phyloP scores from a whole-genome alignment of 164 flowering plant species.

The Nymphaea colorata region DNA sequence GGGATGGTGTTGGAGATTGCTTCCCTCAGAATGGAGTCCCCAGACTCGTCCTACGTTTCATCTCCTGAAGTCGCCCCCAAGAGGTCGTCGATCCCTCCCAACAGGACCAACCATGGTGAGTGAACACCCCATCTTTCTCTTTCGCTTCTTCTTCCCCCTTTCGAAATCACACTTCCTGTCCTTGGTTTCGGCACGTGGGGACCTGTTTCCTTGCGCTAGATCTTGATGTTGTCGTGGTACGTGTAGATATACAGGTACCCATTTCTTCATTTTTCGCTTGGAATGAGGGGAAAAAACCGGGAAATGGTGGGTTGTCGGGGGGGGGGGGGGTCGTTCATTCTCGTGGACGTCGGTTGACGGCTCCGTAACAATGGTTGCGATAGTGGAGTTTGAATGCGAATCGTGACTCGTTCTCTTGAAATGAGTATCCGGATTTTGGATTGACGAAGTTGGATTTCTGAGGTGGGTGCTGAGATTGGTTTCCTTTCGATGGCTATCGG shows the following conservation, averaged over 20 bases:
- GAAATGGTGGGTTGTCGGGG: not conserved
- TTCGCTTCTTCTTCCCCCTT: not conserved
- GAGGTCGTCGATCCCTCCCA: slow-evolving; percentile 7
- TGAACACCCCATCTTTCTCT: not conserved
- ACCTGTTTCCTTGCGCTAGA: not conserved
- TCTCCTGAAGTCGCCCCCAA: slow-evolving; percentile 20
- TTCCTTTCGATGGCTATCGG: not conserved
- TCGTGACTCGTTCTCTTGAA: not conserved
- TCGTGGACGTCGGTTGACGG: too few species aligned
- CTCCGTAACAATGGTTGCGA: not conserved
- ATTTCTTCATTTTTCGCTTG: not conserved
- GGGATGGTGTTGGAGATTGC: not conserved
- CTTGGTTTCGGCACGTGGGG: not conserved
- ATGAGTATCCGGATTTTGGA: too few species aligned
- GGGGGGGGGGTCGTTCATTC: too few species aligned
- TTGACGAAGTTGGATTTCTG: not conserved
- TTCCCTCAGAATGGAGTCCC: slow-evolving; percentile 21
- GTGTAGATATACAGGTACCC: too few species aligned
- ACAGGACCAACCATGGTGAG: slow-evolving; percentile 15
- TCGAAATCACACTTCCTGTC: not conserved
- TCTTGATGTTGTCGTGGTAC: not conserved
- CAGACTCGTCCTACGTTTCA: slow-evolving; percentile 21
- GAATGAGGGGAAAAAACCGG: not conserved
- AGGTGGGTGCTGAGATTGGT: not conserved
- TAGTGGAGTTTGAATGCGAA: not conserved